Base-by-base conservation (phyloP, 768 basidiomycete species). In the Boletus edulis region DNA sequence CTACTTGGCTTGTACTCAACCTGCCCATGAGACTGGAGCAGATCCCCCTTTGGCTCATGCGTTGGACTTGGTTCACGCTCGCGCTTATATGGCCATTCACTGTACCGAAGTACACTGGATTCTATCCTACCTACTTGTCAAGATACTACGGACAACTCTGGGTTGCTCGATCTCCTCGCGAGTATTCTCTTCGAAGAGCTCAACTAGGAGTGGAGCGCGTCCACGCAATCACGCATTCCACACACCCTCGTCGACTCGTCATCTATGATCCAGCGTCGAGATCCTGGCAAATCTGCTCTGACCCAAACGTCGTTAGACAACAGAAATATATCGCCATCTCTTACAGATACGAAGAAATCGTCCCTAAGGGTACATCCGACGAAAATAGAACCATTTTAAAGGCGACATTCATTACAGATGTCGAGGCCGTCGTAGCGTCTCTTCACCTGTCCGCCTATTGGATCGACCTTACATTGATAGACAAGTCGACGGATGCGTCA, bases 141-240 rank as follows among this genome's bases (percentile, higher is more conserved):
- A 59, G 31, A 46, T 66, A 60, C 38, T 37, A 53, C 14, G 57
- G 66, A 3, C 66, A 68, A 1, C 60, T 70, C 17, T 69, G 66
- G 68, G 40, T 27, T 20, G 34, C 66, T 52, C 57, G 57, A 44
- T 62, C 63, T 5, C 56, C 63, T 40, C 52, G 40, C 40, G 68
- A 69, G 17, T 51, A 58, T 44, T 62, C 65, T 45, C 37, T 65
- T 13, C 66, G 62, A 13, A 29, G 1, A 7, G 49, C 32, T 24
- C 22, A 20, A 32, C 8, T 40, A 18, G 61, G 46, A 31, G 40
- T 1, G 20, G 55, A 62, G 37, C 47, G 35, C n/a, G 35, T 55
- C 13, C 18, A 29, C 11, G 32, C 54, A 9, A 41, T 56, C 24
- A 67, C 62, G 1, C 59, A 55, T 49, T 22, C 54, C 2, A 38